Base-by-base conservation (phyloP, 495 filamentous ascomycete genomes). In the Neurospora sp. region DNA sequence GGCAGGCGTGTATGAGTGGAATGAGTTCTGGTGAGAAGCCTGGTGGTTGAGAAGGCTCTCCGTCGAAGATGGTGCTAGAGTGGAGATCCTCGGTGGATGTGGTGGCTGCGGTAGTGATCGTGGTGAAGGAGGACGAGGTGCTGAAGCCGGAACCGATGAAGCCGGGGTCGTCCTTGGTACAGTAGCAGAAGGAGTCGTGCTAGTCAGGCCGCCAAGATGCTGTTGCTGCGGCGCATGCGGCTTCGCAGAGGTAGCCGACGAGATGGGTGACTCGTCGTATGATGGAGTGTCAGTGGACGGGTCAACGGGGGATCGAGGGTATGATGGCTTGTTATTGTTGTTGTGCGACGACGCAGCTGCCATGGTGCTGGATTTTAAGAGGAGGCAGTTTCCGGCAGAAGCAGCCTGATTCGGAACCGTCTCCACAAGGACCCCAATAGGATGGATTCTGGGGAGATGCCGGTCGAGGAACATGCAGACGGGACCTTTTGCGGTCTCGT, bases 191-290 rank as follows among this genome's bases (percentile, higher is more conserved):
- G 77, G 72, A 72, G 74, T 78, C 16, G 81, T 77, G 70, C 79
- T 82, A 84, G 88, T 85, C 70, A 85, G 79, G 72, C 84, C 86
- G 74, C 82, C 79, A 49, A 84, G 76, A 75, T 86, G 85, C 72
- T 82, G 82, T 60, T 83, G 79, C 31, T 80, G 79, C 69, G 84
- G 80, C 54, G 54, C 54, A 66, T 66, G 54, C 54, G 54, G 54
- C 71, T 82, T 82, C 62, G 88, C 85, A 23, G 88, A 89, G 42
- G 87, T 85, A 71, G 87, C 83, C 70, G 88, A 87, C 69, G 87
- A 86, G 74, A 86, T 86, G 46, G 86, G 85, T 39, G 86, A 86
- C 72, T 87, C 86, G 77, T 87, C 85, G 83, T 87, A 88, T 49
- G 86, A 87, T 35, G 54, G 54, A 66, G 23, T 66, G 75, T 84